Base-by-base conservation (phyloP, 331 rosid genomes). In the Arachis monticola region DNA sequence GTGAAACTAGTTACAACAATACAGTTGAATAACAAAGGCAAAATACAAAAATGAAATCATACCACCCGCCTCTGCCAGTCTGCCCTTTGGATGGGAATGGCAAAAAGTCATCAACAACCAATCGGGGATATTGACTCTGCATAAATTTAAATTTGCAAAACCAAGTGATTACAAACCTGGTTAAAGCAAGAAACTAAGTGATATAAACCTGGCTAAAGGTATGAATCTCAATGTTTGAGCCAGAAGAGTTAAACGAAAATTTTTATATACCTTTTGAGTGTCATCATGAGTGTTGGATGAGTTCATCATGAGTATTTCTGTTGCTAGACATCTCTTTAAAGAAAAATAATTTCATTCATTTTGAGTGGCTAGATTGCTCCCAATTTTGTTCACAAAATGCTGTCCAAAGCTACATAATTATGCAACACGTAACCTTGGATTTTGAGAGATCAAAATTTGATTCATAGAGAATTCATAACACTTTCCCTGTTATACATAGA, bases 41-140 rank as follows among this genome's bases (percentile, higher is more conserved):
- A 11, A 64, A 48, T 50, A 59, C 14, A 69, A 7, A 73, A 78
- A 69, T 42, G 67, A 77, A 66, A 60, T 67, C 85, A 85, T 94
- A 94, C 99, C 99, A 94, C 65, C 99, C 99, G 52, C 92, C 99
- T 82, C 86, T 92, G 83, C 82, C 96, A 2, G 88, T 78, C 69
- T 61, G 73, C 27, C 27, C 1, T 22, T 22, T 22, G 27, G 27
- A 22, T 22, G 27, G 27, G 27, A 22, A 22, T 22, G 99, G 99
- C 46, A 81, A 69, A 85, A 87, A 88, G 79, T 94, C 97, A 56
- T 94, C 97, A 64, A 51, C 78, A 70, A 85, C 97, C 80, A 94
- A 61, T 68, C 97, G 96, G 57, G 99, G 99, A 82, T 92, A 92
- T 72, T 90, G 97, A 72, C 99, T 94, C 99, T 92, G 91, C 79